Conservation (phyloP, 2,329 filamentous ascomycete species). For the Nakataea oryzae region DNA sequence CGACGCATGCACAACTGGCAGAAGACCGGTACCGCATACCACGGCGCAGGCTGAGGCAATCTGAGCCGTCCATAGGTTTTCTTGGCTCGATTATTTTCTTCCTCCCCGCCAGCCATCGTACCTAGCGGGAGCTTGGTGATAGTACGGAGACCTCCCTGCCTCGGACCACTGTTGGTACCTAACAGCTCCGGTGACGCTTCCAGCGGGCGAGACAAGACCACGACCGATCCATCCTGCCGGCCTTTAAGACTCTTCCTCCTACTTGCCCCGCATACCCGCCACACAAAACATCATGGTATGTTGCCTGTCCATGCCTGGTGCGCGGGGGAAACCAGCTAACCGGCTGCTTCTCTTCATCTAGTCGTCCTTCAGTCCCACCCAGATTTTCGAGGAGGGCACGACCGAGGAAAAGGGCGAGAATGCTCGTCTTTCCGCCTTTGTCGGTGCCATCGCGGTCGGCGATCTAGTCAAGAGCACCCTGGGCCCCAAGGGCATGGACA, state of each 20-base stretch:
- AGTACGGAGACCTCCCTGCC: background rate
- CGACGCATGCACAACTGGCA: background rate
- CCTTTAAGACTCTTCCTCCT: background rate
- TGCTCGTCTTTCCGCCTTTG: slow-evolving; percentile 95
- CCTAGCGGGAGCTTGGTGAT: background rate
- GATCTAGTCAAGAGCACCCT: slow-evolving; percentile 96
- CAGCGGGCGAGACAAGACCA: background rate
- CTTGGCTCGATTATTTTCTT: background rate
- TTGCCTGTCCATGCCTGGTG: background rate
- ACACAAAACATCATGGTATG: background rate
- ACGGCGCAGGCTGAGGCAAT: no score
- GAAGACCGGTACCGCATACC: background rate
- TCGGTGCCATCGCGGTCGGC: slow-evolving; percentile 94
- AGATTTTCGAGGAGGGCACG: slow-evolving; percentile 96
- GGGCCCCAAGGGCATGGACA: slow-evolving; percentile 98
- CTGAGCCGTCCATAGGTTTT: background rate
- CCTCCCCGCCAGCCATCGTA: background rate
- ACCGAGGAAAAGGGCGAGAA: slow-evolving; percentile 98
- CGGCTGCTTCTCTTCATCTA: slow-evolving; percentile 9
- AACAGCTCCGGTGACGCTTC: background rate
- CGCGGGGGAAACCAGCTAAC: background rate
- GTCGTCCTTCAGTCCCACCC: slow-evolving; percentile 73
- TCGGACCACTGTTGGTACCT: no score
- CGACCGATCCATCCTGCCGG: background rate
- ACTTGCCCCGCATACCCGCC: background rate